Percentiles rank a stretch among this genome's conserved stretches.
Conservation (phyloP, 2,329 filamentous ascomycete genomes). For the Phyllosticta capitalensis region DNA sequence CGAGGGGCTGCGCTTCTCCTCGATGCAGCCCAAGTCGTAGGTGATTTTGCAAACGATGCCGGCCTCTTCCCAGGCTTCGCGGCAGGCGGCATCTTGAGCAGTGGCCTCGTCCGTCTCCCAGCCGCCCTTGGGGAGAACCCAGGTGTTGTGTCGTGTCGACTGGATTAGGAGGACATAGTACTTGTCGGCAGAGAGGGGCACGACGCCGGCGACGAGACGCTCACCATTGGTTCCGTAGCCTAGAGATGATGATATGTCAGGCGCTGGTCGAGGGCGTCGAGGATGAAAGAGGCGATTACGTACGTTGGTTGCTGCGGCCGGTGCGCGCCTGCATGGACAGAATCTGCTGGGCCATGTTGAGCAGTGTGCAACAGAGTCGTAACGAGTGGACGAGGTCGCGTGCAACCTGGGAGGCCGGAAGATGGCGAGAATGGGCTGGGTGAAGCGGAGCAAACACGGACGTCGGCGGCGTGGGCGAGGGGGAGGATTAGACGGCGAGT, state of each 20-base stretch:
- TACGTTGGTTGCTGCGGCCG: conserved; percentile 72
- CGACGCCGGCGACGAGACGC: conserved; percentile 87
- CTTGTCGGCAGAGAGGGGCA: conserved; percentile 79
- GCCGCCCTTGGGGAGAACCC: conserved; percentile 95
- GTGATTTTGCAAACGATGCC: conserved; percentile 80
- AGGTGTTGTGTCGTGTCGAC: conserved; percentile 80
- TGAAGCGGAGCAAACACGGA: conserved; percentile 11
- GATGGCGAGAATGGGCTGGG: conserved; percentile 4
- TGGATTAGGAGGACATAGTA: conserved; percentile 87
- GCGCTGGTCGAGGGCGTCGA: conserved; percentile 14
- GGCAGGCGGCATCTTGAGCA: conserved; percentile 67
- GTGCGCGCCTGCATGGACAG: conserved; percentile 56
- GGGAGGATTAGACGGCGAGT: conserved; percentile 21
- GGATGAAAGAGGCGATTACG: conserved; percentile 37
- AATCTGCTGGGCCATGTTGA: conserved; percentile 36
- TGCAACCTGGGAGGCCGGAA: conserved; percentile 1
- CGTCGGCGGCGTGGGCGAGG: conserved; percentile 11
- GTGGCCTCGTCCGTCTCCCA: conserved; percentile 94
- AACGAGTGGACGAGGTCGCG: conserved; percentile 15
- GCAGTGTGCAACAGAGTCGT: not conserved
- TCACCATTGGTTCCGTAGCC: conserved; percentile 90
- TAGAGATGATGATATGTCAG: conserved; percentile 32
- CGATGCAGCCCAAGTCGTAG: conserved; percentile 76
- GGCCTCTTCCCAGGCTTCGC: conserved; percentile 97
- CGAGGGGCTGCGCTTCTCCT: conserved; percentile 59